A percentile compares a stretch with the other conserved stretches of the same genome.
Conservation (phyloP, 2,329 filamentous ascomycete species). For the Rutstroemia sp. region DNA sequence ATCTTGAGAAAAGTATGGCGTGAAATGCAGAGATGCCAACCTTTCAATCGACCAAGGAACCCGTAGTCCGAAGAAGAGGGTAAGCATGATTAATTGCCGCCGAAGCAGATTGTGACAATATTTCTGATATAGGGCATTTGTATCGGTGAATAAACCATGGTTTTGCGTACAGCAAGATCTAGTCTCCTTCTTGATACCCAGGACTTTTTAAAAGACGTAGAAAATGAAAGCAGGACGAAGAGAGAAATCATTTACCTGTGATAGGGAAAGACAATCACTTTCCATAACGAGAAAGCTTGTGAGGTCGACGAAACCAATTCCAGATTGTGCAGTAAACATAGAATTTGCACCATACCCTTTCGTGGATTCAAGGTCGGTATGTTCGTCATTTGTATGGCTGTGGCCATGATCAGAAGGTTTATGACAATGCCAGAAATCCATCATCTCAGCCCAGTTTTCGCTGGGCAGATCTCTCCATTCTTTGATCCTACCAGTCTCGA, state of each 20-base stretch:
- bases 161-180: slow-evolving; percentile 33
- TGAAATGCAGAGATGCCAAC: slow-evolving; percentile 38
- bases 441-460: slow-evolving; percentile 99
- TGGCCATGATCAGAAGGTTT: slow-evolving; percentile 64
- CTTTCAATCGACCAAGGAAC: slow-evolving; percentile 31
- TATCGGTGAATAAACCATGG: slow-evolving; percentile 60
- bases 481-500: slow-evolving; percentile 32
- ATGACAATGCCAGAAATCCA: slow-evolving; percentile 99
- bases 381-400: slow-evolving; percentile 14
- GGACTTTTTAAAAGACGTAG: not conserved
- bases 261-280: slow-evolving; percentile 48
- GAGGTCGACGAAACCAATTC: slow-evolving; percentile 73
- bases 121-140: slow-evolving; percentile 55
- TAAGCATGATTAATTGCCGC: slow-evolving; percentile 28
- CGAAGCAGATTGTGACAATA: slow-evolving; percentile 25
- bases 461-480: slow-evolving; percentile 91
- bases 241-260: not conserved
- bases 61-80: slow-evolving; percentile 35
- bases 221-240: not conserved
- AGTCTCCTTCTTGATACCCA: slow-evolving; percentile 59
- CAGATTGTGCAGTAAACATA: slow-evolving; percentile 56
- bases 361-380: slow-evolving; percentile 37
- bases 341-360: slow-evolving; percentile 83
- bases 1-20: slow-evolving; percentile 40
- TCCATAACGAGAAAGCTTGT: slow-evolving; percentile 66